Evolutionary conservation across 2,329 filamentous ascomycete genomes (phyloP).

Genomic region (Periconia digitata): DNA sequence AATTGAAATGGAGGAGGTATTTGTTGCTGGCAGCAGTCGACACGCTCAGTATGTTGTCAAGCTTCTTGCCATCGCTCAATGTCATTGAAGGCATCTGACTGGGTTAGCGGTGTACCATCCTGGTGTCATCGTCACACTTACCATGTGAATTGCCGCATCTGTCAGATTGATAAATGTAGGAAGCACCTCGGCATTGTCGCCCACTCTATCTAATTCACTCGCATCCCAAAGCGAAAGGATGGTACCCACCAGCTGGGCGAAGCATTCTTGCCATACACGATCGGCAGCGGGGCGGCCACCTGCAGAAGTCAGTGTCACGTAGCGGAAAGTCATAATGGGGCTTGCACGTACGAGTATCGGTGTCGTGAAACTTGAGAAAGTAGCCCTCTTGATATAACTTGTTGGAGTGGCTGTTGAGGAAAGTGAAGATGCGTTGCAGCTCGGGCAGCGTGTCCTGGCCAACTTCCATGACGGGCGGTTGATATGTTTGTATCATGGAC

Average conservation of each 20-base stretch:
- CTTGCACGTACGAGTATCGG: slow-evolving; percentile 77
- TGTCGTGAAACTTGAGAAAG: slow-evolving; percentile 93
- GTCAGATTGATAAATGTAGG: slow-evolving; percentile 96
- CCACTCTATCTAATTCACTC: slow-evolving; percentile 82
- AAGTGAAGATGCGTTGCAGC: slow-evolving; percentile 89
- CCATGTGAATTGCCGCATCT: slow-evolving; percentile 98
- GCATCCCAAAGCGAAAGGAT: slow-evolving; percentile 96
- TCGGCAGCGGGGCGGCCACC: slow-evolving; percentile 85
- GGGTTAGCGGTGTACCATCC: slow-evolving; percentile 17
- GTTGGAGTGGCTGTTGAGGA: slow-evolving; percentile 91
- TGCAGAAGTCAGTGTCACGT: slow-evolving; percentile 46
- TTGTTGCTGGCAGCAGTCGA: slow-evolving; percentile 95
- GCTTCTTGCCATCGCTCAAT: slow-evolving; percentile 78
- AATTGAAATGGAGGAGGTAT: slow-evolving; percentile 95
- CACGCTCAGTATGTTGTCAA: slow-evolving; percentile 94
- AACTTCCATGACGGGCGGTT: slow-evolving; percentile 83
- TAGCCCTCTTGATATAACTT: slow-evolving; percentile 98
- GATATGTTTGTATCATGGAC: slow-evolving; percentile 85
- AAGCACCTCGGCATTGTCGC: slow-evolving; percentile 79
- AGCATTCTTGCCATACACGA: slow-evolving; percentile 93
- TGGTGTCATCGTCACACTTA: slow-evolving; percentile 48
- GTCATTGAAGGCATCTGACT: slow-evolving; percentile 69
- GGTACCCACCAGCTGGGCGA: slow-evolving; percentile 93
- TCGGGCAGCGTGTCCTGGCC: slow-evolving; percentile 86
- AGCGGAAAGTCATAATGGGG: slow-evolving; percentile 2